These are phyloP conservation scores for Beta macrorhiza DNA, from an alignment of 179 eudicot species.

Conservation along the genomic window DNA sequence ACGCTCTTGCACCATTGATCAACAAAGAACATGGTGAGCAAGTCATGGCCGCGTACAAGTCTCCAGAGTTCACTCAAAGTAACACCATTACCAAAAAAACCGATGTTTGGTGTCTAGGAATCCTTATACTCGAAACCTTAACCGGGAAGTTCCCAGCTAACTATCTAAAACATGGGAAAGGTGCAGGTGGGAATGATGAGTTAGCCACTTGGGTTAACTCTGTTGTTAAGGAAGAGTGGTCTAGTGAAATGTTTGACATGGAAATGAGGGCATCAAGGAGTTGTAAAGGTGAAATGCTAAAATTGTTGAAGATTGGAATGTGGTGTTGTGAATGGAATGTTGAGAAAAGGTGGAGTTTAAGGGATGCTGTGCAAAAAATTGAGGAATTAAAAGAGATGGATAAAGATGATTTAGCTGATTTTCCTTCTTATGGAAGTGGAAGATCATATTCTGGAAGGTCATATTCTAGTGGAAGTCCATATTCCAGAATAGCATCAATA, in stretches of 20 bases:
- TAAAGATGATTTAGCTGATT: conserved; percentile 34
- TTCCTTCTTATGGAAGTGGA: conserved; percentile 46
- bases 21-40: conserved; percentile 74
- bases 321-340: conserved; percentile 64
- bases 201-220: conserved; percentile 74
- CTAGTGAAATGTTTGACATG: conserved; percentile 64
- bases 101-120: conserved; percentile 87
- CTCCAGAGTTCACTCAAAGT: conserved; percentile 57
- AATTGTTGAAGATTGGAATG: conserved; percentile 64
- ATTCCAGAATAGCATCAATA: conserved; percentile 47
- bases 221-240: conserved; percentile 66
- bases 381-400: conserved; percentile 68
- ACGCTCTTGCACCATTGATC: conserved; percentile 58
- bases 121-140: conserved; percentile 63
- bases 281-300: conserved; percentile 64
- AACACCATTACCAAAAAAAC: conserved; percentile 50
- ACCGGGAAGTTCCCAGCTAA: conserved; percentile 77
- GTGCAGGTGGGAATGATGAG: conserved; percentile 55
- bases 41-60: conserved; percentile 79
- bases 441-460: conserved; percentile 16
- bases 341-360: conserved; percentile 64
- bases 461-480: conserved; percentile 20
- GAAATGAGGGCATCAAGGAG: conserved; percentile 54
- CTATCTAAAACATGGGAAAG: conserved; percentile 59
- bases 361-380: conserved; percentile 55